phyloP scores from a whole-genome alignment of 2,329 filamentous ascomycete species.

The Chrysosphaeria jannelii region DNA sequence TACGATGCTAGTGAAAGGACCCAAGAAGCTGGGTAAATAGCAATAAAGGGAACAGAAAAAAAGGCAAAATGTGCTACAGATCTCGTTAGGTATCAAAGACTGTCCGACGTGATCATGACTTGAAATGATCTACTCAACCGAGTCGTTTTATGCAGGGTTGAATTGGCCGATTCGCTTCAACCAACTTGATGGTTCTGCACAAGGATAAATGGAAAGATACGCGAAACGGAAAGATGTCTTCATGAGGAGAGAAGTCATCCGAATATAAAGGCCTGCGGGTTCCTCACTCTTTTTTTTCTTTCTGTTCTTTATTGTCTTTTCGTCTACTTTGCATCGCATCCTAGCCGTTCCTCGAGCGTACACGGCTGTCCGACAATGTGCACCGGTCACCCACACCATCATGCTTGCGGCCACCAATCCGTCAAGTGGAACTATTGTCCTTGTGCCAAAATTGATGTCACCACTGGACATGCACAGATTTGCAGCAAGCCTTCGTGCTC shows the following conservation, averaged over 20 bases:
- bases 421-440: slow-evolving; percentile 24
- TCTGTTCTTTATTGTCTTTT: not conserved
- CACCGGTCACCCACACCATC: slow-evolving; percentile 20
- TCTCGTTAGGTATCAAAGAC: too few relatives aligned
- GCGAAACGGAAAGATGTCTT: not conserved
- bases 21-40: too few relatives aligned
- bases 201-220: not conserved
- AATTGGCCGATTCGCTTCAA: not conserved
- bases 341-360: not conserved
- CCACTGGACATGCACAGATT: slow-evolving; percentile 18
- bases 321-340: not conserved
- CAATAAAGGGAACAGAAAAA: too few relatives aligned
- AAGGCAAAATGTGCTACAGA: too few relatives aligned
- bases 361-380: slow-evolving; percentile 14
- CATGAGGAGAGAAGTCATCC: not conserved
- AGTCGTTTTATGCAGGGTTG: not conserved
- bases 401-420: slow-evolving; percentile 22
- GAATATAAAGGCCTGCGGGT: not conserved
- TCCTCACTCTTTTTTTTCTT: not conserved
- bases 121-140: not conserved
- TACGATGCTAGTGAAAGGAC: too few relatives aligned
- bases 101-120: too few relatives aligned
- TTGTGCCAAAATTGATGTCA: slow-evolving; percentile 15
- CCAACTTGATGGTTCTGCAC: too few relatives aligned
- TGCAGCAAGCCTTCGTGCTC: slow-evolving; percentile 19